These are phyloP conservation scores for Phialemoniopsis sp. DNA, from an alignment of 2,329 filamentous ascomycete genomes.

Conservation along the genomic window DNA sequence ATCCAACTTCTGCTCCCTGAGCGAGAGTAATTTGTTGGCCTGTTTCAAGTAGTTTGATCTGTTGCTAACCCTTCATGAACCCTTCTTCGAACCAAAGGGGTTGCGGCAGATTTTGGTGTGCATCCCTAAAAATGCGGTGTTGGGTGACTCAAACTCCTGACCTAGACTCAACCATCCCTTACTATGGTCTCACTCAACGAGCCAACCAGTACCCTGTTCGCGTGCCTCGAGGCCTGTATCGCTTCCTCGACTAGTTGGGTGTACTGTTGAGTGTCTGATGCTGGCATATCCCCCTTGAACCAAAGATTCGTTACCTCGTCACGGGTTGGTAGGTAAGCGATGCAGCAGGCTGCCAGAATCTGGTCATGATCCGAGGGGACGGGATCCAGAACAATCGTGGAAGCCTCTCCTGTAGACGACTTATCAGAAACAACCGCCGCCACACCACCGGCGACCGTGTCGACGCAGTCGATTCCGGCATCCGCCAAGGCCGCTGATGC, in stretches of 20 bases:
- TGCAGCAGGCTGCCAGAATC: constrained; percentile 79
- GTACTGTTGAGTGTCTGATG: constrained; percentile 34
- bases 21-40: too few species aligned
- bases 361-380: constrained; percentile 74
- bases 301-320: constrained; percentile 95
- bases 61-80: too few species aligned
- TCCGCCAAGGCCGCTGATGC: constrained; percentile 90
- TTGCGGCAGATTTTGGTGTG: too few species aligned
- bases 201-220: constrained; percentile 34
- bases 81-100: too few species aligned
- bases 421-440: constrained; percentile 64
- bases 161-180: too few species aligned
- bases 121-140: too few species aligned
- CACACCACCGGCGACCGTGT: constrained; percentile 84
- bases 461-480: constrained; percentile 93
- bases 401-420: constrained; percentile 13
- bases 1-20: too few species aligned
- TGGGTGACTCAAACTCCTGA: too few species aligned
- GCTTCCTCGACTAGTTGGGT: constrained; percentile 35
- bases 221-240: constrained; percentile 34
- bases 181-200: constrained; percentile 29
- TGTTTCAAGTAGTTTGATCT: too few species aligned
- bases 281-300: constrained; percentile 69
- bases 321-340: constrained; percentile 80
- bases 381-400: constrained; percentile 70